These are phyloP conservation scores for Tolypocladium album DNA, from an alignment of 2,329 filamentous ascomycete genomes.

Conservation along the genomic window DNA sequence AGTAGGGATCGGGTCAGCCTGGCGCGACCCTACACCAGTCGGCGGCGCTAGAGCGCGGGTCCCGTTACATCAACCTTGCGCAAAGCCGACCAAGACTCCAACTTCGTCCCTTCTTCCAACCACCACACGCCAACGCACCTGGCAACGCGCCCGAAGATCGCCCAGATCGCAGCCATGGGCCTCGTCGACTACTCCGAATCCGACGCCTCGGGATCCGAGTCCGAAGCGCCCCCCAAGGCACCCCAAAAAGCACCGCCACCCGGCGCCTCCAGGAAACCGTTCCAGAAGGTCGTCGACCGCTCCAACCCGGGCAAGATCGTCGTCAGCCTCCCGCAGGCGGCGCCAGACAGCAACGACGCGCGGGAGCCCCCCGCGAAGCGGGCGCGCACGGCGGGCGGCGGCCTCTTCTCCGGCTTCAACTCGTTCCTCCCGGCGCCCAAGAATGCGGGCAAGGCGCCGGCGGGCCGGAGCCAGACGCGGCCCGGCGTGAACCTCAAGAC, in stretches of 20 bases:
- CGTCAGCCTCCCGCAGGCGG: constrained; percentile 56
- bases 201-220: constrained; percentile 62
- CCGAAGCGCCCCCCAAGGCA: constrained; percentile 17
- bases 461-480: constrained; percentile 17
- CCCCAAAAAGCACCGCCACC: constrained; percentile 17
- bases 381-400: constrained; percentile 43
- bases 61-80: no score
- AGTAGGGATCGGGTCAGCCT: no score
- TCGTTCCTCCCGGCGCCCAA: constrained; percentile 82
- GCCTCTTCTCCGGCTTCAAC: constrained; percentile 72
- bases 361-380: constrained; percentile 56
- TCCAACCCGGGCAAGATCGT: constrained; percentile 75
- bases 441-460: constrained; percentile 26
- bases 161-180: constrained; percentile 44
- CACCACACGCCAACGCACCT: neutral
- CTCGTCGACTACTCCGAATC: constrained; percentile 76
- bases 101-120: neutral
- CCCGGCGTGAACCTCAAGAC: constrained; percentile 62
- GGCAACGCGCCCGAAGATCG: neutral
- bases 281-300: constrained; percentile 74
- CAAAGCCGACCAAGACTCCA: no score
- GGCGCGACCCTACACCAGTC: neutral
- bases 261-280: constrained; percentile 41
- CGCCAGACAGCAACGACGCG: constrained; percentile 27
- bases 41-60: neutral